phyloP scores from a whole-genome alignment of 805 yeast species.

The Sugiyamaella marilandica region DNA sequence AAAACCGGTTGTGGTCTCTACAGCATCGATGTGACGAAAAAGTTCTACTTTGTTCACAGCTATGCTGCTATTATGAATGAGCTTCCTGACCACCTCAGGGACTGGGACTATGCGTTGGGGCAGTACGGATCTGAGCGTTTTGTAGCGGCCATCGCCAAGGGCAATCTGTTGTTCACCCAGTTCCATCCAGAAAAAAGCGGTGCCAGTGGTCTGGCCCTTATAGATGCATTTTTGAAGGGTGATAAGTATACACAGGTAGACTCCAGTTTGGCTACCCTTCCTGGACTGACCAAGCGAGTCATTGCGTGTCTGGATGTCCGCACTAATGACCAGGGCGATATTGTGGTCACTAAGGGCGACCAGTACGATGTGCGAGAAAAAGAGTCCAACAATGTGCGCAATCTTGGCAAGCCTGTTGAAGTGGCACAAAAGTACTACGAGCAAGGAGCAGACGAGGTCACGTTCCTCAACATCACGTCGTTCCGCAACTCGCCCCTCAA shows the following conservation, averaged over 20 bases:
- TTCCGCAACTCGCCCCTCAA: slow-evolving; percentile 89
- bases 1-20: slow-evolving; percentile 38
- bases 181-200: slow-evolving; percentile 99
- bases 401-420: slow-evolving; percentile 94
- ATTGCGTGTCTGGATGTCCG: slow-evolving; percentile 98
- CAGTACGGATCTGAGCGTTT: slow-evolving; percentile 74
- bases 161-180: slow-evolving; percentile 88
- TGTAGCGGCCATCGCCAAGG: slow-evolving; percentile 73
- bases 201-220: slow-evolving; percentile 73
- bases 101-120: slow-evolving; percentile 73
- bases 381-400: slow-evolving; percentile 61
- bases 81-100: slow-evolving; percentile 29
- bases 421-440: slow-evolving; percentile 83
- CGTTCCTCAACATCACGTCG: slow-evolving; percentile 91
- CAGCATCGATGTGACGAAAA: slow-evolving; percentile 59
- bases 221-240: slow-evolving; percentile 63
- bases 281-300: slow-evolving; percentile 80
- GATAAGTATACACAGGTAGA: slow-evolving; percentile 26
- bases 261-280: not conserved
- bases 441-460: slow-evolving; percentile 97
- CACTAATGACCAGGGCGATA: slow-evolving; percentile 87
- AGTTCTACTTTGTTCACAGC: slow-evolving; percentile 94
- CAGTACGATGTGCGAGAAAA: slow-evolving; percentile 95
- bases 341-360: slow-evolving; percentile 98
- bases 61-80: slow-evolving; percentile 60